A percentile compares a stretch with the other conserved stretches of the same genome.
Conservation (phyloP, 2,329 filamentous ascomycete species). For the Alternaria sp. region DNA sequence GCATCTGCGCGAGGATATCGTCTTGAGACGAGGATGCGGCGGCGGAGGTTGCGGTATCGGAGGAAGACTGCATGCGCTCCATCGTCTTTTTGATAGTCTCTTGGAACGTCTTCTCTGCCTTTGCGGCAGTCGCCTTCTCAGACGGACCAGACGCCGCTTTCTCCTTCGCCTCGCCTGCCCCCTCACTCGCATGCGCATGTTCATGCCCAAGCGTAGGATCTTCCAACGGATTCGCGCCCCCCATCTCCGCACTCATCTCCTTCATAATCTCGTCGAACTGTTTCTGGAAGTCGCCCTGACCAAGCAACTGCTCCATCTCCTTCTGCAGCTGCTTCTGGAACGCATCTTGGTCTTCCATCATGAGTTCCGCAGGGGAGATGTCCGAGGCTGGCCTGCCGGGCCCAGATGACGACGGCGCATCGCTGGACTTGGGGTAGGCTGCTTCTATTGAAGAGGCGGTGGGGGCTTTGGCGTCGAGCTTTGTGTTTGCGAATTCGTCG, state of each 20-base stretch:
- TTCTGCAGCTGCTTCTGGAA: conserved; percentile 87
- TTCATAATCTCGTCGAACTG: conserved; percentile 82
- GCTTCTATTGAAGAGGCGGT: conserved; percentile 33
- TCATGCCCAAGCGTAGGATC: conserved; percentile 24
- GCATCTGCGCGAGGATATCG: conserved; percentile 88
- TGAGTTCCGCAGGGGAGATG: conserved; percentile 36
- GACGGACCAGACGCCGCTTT: conserved; percentile 12
- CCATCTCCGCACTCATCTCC: conserved; percentile 61
- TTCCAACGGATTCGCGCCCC: conserved; percentile 26
- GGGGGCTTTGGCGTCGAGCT: conserved; percentile 58
- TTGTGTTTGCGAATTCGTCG: conserved; percentile 80
- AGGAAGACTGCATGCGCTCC: conserved; percentile 92
- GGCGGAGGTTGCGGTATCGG: conserved; percentile 79
- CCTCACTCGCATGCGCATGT: conserved; percentile 21
- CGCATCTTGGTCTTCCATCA: conserved; percentile 62
- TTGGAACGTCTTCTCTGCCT: conserved; percentile 76
- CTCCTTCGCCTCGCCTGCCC: conserved; percentile 13
- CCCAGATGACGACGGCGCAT: conserved; percentile 48
- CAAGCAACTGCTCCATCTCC: conserved; percentile 84
- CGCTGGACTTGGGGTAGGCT: conserved; percentile 37
- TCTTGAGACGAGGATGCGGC: conserved; percentile 67
- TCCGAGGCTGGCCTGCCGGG: conserved; percentile 46
- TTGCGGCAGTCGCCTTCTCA: conserved; percentile 31
- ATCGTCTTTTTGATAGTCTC: conserved; percentile 93
- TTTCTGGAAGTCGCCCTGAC: conserved; percentile 74